A percentile compares a stretch with the other conserved stretches of the same genome.
Evolutionary conservation across 768 basidiomycete species (phyloP).

Genomic region (Hortiboletus campestris): DNA sequence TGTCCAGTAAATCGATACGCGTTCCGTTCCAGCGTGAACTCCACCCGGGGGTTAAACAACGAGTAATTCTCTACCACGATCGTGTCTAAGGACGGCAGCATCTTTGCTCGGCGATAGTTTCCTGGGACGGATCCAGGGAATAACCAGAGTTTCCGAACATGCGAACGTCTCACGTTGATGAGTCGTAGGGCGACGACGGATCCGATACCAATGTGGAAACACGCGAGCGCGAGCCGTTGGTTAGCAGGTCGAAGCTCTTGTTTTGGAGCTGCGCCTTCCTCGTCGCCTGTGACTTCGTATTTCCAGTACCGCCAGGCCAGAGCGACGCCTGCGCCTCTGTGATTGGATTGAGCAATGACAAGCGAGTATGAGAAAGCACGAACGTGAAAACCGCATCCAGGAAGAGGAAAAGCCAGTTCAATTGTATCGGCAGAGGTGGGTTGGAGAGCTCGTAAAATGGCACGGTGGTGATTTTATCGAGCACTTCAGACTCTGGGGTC

Average conservation of each 20-base stretch:
- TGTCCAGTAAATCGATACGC: slow-evolving; percentile 21
- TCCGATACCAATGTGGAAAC: slow-evolving; percentile 29
- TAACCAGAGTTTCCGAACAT: slow-evolving; percentile 33
- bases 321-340: slow-evolving; percentile 26
- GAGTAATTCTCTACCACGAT: slow-evolving; percentile 26
- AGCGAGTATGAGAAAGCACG: slow-evolving; percentile 3
- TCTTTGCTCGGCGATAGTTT: slow-evolving; percentile 17
- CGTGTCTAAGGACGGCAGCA: slow-evolving; percentile 25
- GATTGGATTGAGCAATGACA: background rate
- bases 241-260: slow-evolving; percentile 30
- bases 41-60: slow-evolving; percentile 13
- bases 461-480: slow-evolving; percentile 16
- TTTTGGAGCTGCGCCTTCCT: slow-evolving; percentile 12
- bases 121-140: slow-evolving; percentile 26
- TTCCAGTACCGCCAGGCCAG: slow-evolving; percentile 31
- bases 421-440: slow-evolving; percentile 19
- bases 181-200: slow-evolving; percentile 28
- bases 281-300: slow-evolving; percentile 13
- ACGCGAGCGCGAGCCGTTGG: slow-evolving; percentile 29
- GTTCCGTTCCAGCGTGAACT: slow-evolving; percentile 26
- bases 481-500: slow-evolving; percentile 15
- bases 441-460: slow-evolving; percentile 27
- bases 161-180: slow-evolving; percentile 25
- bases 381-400: slow-evolving; percentile 32
- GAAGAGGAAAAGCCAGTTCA: slow-evolving; percentile 29